These are phyloP conservation scores for Candida silvicultrix DNA, from an alignment of 805 yeast species.

Conservation along the genomic window DNA sequence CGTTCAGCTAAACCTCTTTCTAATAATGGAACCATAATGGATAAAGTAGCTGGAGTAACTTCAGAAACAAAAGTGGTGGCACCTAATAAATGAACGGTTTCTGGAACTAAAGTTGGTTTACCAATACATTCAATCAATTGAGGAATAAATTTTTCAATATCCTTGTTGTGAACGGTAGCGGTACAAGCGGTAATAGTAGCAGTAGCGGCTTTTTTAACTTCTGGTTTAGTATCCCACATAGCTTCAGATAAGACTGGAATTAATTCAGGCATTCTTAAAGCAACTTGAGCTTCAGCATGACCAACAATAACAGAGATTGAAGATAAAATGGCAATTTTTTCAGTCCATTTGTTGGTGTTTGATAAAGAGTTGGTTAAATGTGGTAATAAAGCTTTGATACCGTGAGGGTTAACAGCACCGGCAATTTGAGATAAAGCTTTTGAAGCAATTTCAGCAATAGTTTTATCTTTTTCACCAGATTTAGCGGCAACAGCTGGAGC, in stretches of 20 bases:
- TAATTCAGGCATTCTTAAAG: conserved; percentile 99
- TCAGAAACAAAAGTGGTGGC: conserved; percentile 99
- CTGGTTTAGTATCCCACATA: conserved; percentile 99
- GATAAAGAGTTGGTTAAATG: conserved; percentile 62
- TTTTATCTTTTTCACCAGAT: conserved; percentile 88
- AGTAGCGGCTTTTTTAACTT: conserved; percentile 95
- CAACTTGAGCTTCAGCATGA: conserved; percentile 91
- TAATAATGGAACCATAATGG: conserved; percentile 98
- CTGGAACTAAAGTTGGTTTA: conserved; percentile 95
- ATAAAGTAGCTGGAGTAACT: conserved; percentile 98
- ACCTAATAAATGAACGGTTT: conserved; percentile 98
- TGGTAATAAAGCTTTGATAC: conserved; percentile 88
- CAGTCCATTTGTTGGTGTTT: conserved; percentile 91
- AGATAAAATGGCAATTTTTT: conserved; percentile 85
- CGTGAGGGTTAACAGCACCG: conserved; percentile 80
- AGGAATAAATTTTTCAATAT: conserved; percentile 98
- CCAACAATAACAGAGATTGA: conserved; percentile 86
- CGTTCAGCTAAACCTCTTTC: conserved; percentile 99
- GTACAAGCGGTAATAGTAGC: conserved; percentile 94
- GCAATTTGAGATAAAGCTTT: conserved; percentile 75
- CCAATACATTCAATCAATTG: conserved; percentile 95
- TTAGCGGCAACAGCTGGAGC: conserved; percentile 64
- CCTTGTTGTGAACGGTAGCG: conserved; percentile 98
- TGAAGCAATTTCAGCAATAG: conserved; percentile 65
- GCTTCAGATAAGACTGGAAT: conserved; percentile 98